phyloP scores from a whole-genome alignment of 2,329 filamentous ascomycete genomes.

The Aspergillus unguis region DNA sequence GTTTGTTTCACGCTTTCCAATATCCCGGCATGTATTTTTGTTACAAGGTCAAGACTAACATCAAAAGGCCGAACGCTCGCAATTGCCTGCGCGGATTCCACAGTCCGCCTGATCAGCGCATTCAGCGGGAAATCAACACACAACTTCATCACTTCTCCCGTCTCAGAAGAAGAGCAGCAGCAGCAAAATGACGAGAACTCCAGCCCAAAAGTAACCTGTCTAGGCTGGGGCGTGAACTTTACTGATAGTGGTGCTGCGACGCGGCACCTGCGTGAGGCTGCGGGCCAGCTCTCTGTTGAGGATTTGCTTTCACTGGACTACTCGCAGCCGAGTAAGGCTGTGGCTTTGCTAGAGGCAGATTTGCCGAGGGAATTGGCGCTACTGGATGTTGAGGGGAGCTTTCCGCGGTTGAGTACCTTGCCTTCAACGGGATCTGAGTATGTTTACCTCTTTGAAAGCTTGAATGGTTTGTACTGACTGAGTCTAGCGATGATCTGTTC shows the following conservation, averaged over 20 bases:
- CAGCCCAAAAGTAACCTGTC: conserved; percentile 39
- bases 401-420: conserved; percentile 73
- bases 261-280: conserved; percentile 36
- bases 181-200: conserved; percentile 15
- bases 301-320: conserved; percentile 40
- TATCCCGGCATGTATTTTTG: too few relatives aligned
- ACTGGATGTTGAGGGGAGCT: conserved; percentile 69
- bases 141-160: conserved; percentile 50
- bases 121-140: conserved; percentile 81
- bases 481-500: conserved; percentile 55
- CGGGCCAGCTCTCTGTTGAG: conserved; percentile 38
- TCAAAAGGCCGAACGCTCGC: conserved; percentile 64
- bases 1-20: conserved; percentile 42
- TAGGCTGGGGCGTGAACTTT: conserved; percentile 56
- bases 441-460: conserved; percentile 7
- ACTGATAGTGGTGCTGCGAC: conserved; percentile 48
- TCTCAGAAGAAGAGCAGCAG: neutral
- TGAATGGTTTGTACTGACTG: neutral
- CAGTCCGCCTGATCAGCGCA: conserved; percentile 70
- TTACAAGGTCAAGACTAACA: neutral
- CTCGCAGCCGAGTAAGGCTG: conserved; percentile 35
- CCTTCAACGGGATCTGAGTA: conserved; percentile 62
- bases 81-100: conserved; percentile 78
- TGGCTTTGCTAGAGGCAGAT: conserved; percentile 47
- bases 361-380: conserved; percentile 71